A percentile compares a stretch with the other conserved stretches of the same genome.
Conservation (phyloP, 73 alveolate genomes). For the Blepharisma stoltei region DNA sequence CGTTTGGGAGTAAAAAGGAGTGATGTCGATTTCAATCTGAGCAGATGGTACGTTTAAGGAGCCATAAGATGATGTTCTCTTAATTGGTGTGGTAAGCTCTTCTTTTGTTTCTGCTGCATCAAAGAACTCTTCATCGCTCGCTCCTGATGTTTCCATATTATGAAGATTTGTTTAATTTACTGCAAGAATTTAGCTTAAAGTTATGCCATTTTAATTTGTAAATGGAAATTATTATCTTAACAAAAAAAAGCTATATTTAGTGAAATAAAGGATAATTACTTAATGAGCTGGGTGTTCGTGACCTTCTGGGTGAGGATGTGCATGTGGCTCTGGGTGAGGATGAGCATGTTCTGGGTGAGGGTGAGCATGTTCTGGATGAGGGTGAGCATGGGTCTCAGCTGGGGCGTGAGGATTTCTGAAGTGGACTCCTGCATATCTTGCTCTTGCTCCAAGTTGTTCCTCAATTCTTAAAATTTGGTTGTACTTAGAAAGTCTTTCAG, state of each 20-base stretch:
- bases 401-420: conserved; percentile 80
- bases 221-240: no score
- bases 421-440: conserved; percentile 88
- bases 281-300: no score
- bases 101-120: conserved; percentile 6
- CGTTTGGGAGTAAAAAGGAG: neutral
- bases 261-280: no score
- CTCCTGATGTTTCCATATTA: neutral
- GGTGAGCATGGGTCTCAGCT: no score
- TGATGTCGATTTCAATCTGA: neutral
- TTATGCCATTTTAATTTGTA: no score
- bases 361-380: no score
- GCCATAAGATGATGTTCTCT: neutral
- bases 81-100: neutral
- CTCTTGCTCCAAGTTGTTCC: conserved; percentile 75
- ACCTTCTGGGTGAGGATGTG: no score
- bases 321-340: no score
- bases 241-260: no score
- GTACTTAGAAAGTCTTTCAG: conserved; percentile 94
- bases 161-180: no score
- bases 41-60: neutral
- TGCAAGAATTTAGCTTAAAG: no score
- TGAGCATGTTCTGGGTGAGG: no score
- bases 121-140: conserved; percentile 20
- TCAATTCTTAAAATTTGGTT: conserved; percentile 79